Base-by-base conservation (phyloP, 805 yeast genomes). In the Starmera amethionina region DNA sequence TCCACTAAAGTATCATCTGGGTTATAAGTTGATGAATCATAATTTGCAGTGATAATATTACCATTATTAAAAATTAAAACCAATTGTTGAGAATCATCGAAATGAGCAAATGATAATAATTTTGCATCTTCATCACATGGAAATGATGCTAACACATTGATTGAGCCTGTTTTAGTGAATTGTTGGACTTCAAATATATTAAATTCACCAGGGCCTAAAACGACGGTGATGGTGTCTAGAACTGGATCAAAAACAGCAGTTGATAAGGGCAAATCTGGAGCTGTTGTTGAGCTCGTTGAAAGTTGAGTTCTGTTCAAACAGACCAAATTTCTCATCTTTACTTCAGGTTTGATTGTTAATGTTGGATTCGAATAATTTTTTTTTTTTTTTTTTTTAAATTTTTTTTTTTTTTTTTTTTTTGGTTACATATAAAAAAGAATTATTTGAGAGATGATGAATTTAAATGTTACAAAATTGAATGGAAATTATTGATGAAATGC, bases 101-200 rank as follows among this genome's bases (percentile, higher is more conserved):
- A 82, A 58, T 83, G 93, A 3, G 58, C 67, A 55, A 83, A 80
- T 4, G 76, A 70, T 19, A 79, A 45, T 10, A 84, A 44, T 39
- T 70, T 75, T 30, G 59, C 57, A 8, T 6, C 27, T 22, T 22
- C 27, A 10, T 67, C 61, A 6, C 63, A 55, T 27, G 79, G 76
- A 48, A 84, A 77, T 8, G 81, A 72, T 0, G 87, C 88, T 37
- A 87, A 57, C 1, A 75, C 55, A 32, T 63, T 60, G 6, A 67
- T 62, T n/a, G 66, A 63, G 11, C 95, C 95, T 33, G 69, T 68
- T 55, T 79, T 82, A 63, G 68, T 62, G 50, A 75, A 75, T 56
- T 82, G 89, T 51, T 83, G 93, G n/a, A 84, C 82, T 59, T 86
- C 95, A 38, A 81, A 56, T 8, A 66, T 49, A 18, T 74, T 74